Evolutionary conservation across 2,329 filamentous ascomycete species (phyloP), one percentile per base, ranked within the genome.

Genomic region (Pseudogymnoascus sp.): DNA sequence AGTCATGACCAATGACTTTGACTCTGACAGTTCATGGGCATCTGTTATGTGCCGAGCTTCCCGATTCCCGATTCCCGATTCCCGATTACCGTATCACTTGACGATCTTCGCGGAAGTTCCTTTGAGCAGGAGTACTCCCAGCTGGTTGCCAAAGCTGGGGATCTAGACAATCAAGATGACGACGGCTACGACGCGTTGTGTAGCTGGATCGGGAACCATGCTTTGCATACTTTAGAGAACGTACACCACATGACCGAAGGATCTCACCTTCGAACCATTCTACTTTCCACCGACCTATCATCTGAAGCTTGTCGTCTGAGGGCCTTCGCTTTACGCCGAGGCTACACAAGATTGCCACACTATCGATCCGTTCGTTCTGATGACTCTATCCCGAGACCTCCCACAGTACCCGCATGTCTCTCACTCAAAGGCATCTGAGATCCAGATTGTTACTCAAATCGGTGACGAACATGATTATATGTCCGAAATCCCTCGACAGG

Each of bases 281-380:
- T 62, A 61, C 55, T 60, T 26, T 33, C 62, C 58, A 59, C 58
- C 60, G 26, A 60, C 60, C 23, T 55, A 63, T 62, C 62, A 63
- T 59, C 41, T 60, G 58, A 60, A 59, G 60, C 60, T 63, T 23
- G 38, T 60, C 41, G 58, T 62, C 48, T 60, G 38, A 41, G 55
- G 34, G 37, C 60, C 60, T 30, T 30, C 52, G 9, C 52, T 63
- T 39, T 61, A 39, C 38, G 19, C 61, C 28, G 60, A 63, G 52
- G 37, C 26, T 37, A 61, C 61, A 58, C 57, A 33, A 58, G 38
- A 61, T 60, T 61, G 58, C 45, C 37, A 58, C 37, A 63, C 30
- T 60, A 61, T 63, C 30, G 57, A 63, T 58, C 15, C 58, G 58
- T 61, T 61, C 48, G 52, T 30, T 56, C 60, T 63, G 57, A 63